phyloP scores from a whole-genome alignment of 345 rosid species.

The Theobroma cacao region DNA sequence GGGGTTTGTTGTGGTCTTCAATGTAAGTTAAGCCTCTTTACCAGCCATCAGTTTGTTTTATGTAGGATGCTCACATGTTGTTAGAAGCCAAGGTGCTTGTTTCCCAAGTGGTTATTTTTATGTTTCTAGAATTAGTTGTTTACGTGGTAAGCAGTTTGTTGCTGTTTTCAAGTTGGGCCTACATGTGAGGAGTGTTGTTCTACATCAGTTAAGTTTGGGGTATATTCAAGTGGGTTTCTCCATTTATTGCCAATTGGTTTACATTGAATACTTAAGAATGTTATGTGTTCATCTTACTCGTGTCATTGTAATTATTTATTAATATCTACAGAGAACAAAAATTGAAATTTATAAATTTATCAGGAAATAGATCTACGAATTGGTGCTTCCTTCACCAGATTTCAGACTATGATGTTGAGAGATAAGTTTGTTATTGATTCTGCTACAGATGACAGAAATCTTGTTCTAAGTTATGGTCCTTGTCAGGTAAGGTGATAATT shows the following conservation, averaged over 20 bases:
- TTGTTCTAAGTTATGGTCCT: conserved; percentile 95
- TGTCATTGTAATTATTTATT: background rate
- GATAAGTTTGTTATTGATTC: conserved; percentile 74
- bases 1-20: background rate
- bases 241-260: background rate
- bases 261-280: background rate
- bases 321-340: background rate
- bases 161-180: background rate
- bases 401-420: conserved; percentile 87
- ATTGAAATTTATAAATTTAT: background rate
- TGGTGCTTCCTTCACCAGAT: conserved; percentile 97
- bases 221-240: background rate
- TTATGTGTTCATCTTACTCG: background rate
- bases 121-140: background rate
- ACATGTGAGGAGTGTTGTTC: background rate
- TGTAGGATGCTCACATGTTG: background rate
- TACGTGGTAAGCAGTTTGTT: background rate
- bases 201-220: background rate
- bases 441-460: conserved; percentile 74
- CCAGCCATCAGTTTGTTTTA: background rate
- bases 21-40: background rate
- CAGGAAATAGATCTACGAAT: conserved; percentile 97
- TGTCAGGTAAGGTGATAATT: conserved; percentile 65
- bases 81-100: background rate
- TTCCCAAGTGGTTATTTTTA: background rate